phyloP scores from a whole-genome alignment of 1,139 yeast genomes.

The Starmera stellimalicola region DNA sequence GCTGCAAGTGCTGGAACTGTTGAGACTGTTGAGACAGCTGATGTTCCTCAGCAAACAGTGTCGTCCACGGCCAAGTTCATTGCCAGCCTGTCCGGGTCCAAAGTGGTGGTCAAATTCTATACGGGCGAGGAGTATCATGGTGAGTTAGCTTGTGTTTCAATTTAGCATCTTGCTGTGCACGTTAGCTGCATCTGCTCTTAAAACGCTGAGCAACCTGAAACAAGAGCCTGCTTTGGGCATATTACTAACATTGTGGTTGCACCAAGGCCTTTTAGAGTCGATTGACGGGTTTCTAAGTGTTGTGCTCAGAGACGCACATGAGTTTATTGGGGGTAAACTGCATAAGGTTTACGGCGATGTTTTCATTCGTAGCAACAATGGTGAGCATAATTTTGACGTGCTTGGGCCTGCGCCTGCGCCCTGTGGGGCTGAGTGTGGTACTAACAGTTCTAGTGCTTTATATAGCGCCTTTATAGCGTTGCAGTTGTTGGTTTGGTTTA shows the following conservation, averaged over 20 bases:
- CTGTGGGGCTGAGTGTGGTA: background rate
- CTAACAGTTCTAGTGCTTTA: conserved; percentile 1
- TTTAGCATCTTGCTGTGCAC: too few species aligned
- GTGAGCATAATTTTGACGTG: conserved; percentile 33
- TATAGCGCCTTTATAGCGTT: background rate
- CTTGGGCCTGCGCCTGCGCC: background rate
- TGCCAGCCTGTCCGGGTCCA: conserved; percentile 66
- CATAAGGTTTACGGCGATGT: conserved; percentile 73
- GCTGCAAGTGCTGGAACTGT: too few species aligned
- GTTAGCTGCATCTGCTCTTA: too few species aligned
- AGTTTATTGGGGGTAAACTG: conserved; percentile 46
- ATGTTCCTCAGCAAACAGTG: conserved; percentile 15
- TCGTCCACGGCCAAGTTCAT: conserved; percentile 70
- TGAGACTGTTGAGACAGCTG: too few species aligned
- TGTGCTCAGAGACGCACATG: conserved; percentile 71
- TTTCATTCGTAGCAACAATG: conserved; percentile 90
- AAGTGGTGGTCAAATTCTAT: conserved; percentile 74
- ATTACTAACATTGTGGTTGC: too few species aligned
- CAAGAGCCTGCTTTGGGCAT: too few species aligned
- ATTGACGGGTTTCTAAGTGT: conserved; percentile 97
- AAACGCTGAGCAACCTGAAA: too few species aligned
- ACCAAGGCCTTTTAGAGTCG: conserved; percentile 61
- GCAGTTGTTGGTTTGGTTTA: too few species aligned
- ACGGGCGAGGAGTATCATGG: conserved; percentile 82
- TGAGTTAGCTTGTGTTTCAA: conserved; percentile 10